Evolutionary conservation across 2,329 filamentous ascomycete species (phyloP), one percentile per base, ranked within the genome.

Genomic region (Sclerotinia sclerotiorum): DNA sequence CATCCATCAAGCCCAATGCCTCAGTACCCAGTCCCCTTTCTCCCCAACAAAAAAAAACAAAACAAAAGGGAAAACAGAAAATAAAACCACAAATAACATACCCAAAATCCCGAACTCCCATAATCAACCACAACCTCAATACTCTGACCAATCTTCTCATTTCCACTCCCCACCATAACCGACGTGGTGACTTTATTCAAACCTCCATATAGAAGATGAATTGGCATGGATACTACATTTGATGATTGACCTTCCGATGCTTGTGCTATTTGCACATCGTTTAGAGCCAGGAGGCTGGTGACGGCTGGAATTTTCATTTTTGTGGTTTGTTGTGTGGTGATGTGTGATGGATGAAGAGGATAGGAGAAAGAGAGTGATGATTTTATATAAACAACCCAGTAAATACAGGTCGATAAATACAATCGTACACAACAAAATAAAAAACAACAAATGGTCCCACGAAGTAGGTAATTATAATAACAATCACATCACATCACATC

Each of bases 51-150:
- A n/a, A n/a, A n/a, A n/a, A n/a, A n/a, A n/a, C n/a, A 29, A 29
- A 29, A 29, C 29, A 29, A 29, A 29, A 29, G 29, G 29, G 5
- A 29, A 29, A 29, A 29, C 29, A 29, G 5, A 29, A 29, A 29
- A 29, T 29, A 29, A 8, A 10, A 13, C 29, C 27, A 6, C 27
- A 57, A 7, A 7, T 44, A 17, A 49, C 49, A 27, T 66, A 66
- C 64, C 64, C 64, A 66, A 58, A 66, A 66, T n/a, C 58, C 54
- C 52, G 29, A 24, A 58, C 64, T 66, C 29, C 64, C 64, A 58
- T 48, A 66, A 66, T 66, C 64, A 58, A 66, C 64, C 52, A 66
- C 64, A 0, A 66, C 64, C 44, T 66, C 64, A 13, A 66, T 66
- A 19, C 39, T 35, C 21, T 46, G 54, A 7, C 51, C 64, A 66